Evolutionary conservation across 805 yeast genomes (phyloP), one percentile per base, ranked within the genome.

Genomic region (Pichia manshurica): DNA sequence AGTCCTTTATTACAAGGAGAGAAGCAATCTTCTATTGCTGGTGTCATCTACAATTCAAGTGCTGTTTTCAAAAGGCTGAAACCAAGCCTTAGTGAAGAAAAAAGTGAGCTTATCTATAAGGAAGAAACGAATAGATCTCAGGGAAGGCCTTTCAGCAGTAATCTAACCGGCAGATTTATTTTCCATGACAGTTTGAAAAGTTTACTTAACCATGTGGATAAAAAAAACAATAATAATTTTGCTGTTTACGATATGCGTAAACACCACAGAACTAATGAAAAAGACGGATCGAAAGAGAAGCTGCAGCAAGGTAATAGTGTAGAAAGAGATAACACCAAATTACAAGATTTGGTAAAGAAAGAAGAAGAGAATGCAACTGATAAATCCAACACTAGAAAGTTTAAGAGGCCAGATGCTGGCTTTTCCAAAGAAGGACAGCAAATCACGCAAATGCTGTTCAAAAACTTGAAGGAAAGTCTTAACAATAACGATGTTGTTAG

Each of bases 81-180:
- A 20, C 55, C 56, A 23, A 44, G 46, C 2, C 22, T 51, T 1
- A 12, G 39, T n/a, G 35, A 45, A 25, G 49, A 42, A 8, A 38
- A 42, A 4, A 29, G 42, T 19, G 53, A 49, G 22, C 10, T 38
- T 10, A 39, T 41, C 5, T 33, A 38, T 20, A 44, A 41, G 8
- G 42, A 44, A 7, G 44, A 45, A 32, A 17, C 34, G 3, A 47
- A 41, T 22, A 53, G 64, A 45, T 54, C 65, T 1, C 69, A 66
- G 45, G 71, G 71, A n/a, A 54, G 71, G 46, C 71, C 71, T 9
- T 64, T 62, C 39, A 58, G 68, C 3, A 52, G 56, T 2, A 49
- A 53, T 17, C 43, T 67, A 2, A 53, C 56, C 12, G 61, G 65
- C 19, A 50, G 65, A 37, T 63, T 67, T 37, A 46, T 58, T 15